Evolutionary conservation across 768 basidiomycete species (phyloP).

Genomic region (Aureoboletus auriporus): DNA sequence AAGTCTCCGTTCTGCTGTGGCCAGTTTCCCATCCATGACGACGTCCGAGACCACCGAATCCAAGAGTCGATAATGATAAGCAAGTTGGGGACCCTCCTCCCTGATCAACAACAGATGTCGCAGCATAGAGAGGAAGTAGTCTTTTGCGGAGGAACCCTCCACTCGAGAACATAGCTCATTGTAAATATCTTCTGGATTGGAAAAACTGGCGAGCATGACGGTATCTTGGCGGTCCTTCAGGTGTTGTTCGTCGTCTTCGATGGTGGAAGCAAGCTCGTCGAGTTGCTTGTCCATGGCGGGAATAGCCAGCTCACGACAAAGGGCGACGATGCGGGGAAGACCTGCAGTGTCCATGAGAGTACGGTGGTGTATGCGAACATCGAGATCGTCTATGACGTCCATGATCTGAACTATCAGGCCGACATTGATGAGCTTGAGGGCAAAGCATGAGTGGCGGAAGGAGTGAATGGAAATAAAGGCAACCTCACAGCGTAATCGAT

Average conservation of each 20-base stretch:
- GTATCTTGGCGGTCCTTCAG: conserved; percentile 74
- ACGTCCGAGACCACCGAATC: conserved; percentile 87
- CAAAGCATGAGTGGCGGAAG: conserved; percentile 10
- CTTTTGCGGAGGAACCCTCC: conserved; percentile 72
- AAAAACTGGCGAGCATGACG: conserved; percentile 70
- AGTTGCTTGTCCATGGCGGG: conserved; percentile 65
- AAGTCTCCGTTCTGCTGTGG: conserved; percentile 77
- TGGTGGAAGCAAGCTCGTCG: conserved; percentile 48
- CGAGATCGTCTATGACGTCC: conserved; percentile 65
- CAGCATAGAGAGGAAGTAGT: conserved; percentile 90
- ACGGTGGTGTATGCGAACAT: conserved; percentile 82
- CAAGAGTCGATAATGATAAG: conserved; percentile 87
- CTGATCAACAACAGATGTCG: conserved; percentile 89
- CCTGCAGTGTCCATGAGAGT: conserved; percentile 89
- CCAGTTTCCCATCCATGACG: conserved; percentile 87
- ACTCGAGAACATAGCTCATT: conserved; percentile 74
- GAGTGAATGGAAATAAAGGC: background rate
- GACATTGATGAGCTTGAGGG: conserved; percentile 47
- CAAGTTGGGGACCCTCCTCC: conserved; percentile 79
- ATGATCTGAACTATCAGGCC: conserved; percentile 70
- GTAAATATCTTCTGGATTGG: conserved; percentile 83
- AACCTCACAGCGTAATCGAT: conserved; percentile 82
- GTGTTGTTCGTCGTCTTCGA: conserved; percentile 73
- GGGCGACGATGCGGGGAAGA: conserved; percentile 63
- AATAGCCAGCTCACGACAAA: conserved; percentile 65